These are phyloP conservation scores for Novakomyces olei DNA, from an alignment of 805 yeast species.

Conservation along the genomic window DNA sequence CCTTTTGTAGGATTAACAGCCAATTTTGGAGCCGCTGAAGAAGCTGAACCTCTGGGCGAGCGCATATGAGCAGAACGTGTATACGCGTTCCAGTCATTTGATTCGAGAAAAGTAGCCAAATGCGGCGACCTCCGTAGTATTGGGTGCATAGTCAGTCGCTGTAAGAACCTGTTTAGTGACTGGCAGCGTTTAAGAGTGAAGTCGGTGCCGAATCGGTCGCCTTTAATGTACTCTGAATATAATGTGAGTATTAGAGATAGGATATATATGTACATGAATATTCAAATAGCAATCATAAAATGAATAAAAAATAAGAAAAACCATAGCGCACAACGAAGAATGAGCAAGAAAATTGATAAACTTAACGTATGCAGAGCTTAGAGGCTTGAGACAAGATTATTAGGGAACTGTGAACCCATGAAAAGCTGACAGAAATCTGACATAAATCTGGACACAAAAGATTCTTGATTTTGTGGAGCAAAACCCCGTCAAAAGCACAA, in stretches of 20 bases:
- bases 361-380: too few relatives aligned
- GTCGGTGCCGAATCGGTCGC: conserved; percentile 70
- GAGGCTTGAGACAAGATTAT: too few relatives aligned
- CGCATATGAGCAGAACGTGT: conserved; percentile 17
- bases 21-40: conserved; percentile 8
- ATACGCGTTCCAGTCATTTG: conserved; percentile 52
- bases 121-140: conserved; percentile 44
- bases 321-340: too few relatives aligned
- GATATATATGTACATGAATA: not conserved
- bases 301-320: too few relatives aligned
- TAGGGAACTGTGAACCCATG: not conserved
- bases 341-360: too few relatives aligned
- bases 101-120: conserved; percentile 47
- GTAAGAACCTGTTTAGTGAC: conserved; percentile 54
- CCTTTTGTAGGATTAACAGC: conserved; percentile 7
- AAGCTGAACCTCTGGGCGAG: conserved; percentile 23
- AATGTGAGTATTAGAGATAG: not conserved
- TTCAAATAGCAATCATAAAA: not conserved
- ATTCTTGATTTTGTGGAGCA: too few relatives aligned
- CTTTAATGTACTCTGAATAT: conserved; percentile 54
- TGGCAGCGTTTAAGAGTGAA: conserved; percentile 68
- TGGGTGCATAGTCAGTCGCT: conserved; percentile 56
- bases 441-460: not conserved
- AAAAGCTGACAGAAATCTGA: not conserved
- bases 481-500: not conserved